Percentiles rank a stretch among this genome's conserved stretches.
These are phyloP conservation scores for Monilinia laxa DNA, from an alignment of 2,329 filamentous ascomycete species.

Conservation along the genomic window DNA sequence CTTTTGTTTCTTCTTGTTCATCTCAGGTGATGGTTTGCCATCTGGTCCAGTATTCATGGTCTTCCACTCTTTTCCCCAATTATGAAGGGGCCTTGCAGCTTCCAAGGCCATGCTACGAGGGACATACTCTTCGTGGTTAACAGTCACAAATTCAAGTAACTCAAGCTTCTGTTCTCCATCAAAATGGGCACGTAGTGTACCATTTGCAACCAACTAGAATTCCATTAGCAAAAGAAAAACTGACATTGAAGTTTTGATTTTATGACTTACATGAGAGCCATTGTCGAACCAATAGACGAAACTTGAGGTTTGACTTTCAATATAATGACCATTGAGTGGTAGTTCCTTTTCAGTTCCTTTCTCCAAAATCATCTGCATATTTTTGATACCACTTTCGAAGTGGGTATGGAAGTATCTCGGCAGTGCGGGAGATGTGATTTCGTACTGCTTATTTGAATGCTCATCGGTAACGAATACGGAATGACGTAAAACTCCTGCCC, in stretches of 20 bases:
- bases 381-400: conserved; percentile 81
- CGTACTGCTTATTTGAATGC: conserved; percentile 72
- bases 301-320: conserved; percentile 74
- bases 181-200: conserved; percentile 75
- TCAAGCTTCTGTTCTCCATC: conserved; percentile 79
- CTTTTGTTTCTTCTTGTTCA: conserved; percentile 66
- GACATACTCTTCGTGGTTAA: conserved; percentile 78
- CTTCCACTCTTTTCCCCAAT: conserved; percentile 66
- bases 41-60: conserved; percentile 55
- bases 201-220: conserved; percentile 69
- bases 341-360: conserved; percentile 58
- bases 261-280: conserved; percentile 70
- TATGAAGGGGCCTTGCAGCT: conserved; percentile 59
- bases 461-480: conserved; percentile 61
- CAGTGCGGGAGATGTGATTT: conserved; percentile 78
- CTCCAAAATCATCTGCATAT: conserved; percentile 83
- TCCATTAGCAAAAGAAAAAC: conserved; percentile 35
- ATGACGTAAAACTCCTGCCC: conserved; percentile 73
- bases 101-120: conserved; percentile 65
- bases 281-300: conserved; percentile 89
- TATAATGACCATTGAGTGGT: conserved; percentile 64
- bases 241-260: not conserved
- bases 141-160: conserved; percentile 76
- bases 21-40: conserved; percentile 60
- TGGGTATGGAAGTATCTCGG: conserved; percentile 88